Conservation (phyloP, 2,329 filamentous ascomycete genomes). For the Cyanodermella asteris region DNA sequence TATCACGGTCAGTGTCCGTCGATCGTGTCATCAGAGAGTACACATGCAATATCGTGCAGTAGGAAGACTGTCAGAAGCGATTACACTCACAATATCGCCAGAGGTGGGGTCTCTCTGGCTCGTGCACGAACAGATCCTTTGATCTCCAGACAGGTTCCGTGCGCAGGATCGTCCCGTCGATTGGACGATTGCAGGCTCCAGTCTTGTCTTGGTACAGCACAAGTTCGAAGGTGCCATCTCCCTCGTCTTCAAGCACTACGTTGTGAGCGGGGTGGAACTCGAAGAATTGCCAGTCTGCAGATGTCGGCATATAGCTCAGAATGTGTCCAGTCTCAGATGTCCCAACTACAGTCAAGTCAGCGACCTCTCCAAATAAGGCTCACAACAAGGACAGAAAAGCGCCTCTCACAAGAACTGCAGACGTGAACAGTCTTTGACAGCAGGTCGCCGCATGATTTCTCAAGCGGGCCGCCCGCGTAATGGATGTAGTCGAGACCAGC, state of each 20-base stretch:
- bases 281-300: slow-evolving; percentile 5
- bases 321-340: slow-evolving; percentile 1
- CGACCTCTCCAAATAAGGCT: no score
- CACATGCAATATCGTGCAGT: no score
- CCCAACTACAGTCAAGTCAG: no score
- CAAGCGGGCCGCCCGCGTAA: slow-evolving; percentile 6
- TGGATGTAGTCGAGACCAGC: slow-evolving; percentile 5
- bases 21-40: no score
- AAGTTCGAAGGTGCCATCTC: slow-evolving; percentile 5
- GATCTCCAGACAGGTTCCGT: not conserved
- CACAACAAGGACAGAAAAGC: no score
- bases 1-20: no score
- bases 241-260: slow-evolving; percentile 3
- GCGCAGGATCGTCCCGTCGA: slow-evolving; percentile 7
- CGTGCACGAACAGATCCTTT: slow-evolving; percentile 2
- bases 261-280: slow-evolving; percentile 5
- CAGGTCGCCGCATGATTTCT: no score
- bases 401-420: no score
- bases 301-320: slow-evolving; percentile 3
- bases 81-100: no score
- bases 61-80: no score
- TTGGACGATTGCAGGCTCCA: not conserved
- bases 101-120: slow-evolving; percentile 4
- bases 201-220: slow-evolving; percentile 3
- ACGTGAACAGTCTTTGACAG: no score